A percentile compares a stretch with the other conserved stretches of the same genome.
phyloP scores from a whole-genome alignment of 441 rosid genomes.

The Melianthus villosus region DNA sequence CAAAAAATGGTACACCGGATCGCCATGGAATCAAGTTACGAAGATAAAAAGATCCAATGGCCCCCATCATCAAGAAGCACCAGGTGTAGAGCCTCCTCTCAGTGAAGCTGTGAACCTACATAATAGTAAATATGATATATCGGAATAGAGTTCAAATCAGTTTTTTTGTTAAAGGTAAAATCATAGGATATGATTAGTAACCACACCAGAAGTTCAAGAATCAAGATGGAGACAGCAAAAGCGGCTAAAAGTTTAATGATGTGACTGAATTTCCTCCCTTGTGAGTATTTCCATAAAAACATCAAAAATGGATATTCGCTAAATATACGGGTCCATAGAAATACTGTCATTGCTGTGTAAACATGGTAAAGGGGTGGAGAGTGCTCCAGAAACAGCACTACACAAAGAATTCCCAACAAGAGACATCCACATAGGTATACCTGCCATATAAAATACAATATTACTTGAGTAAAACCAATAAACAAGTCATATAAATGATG shows the following conservation, averaged over 20 bases:
- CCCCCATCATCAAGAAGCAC: constrained; percentile 65
- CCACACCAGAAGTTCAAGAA: constrained; percentile 75
- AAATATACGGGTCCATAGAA: constrained; percentile 70
- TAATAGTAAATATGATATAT: constrained; percentile 13
- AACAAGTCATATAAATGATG: constrained; percentile 1
- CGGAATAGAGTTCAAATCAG: constrained; percentile 5
- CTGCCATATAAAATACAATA: constrained; percentile 26
- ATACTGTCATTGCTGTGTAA: constrained; percentile 61
- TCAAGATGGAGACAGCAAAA: constrained; percentile 34
- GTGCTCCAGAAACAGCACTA: constrained; percentile 42
- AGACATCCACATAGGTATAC: constrained; percentile 42
- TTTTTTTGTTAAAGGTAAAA: constrained; percentile 6
- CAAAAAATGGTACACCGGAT: constrained; percentile 64
- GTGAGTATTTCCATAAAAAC: constrained; percentile 43
- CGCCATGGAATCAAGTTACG: constrained; percentile 53
- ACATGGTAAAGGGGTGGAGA: constrained; percentile 91
- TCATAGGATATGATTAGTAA: constrained; percentile 2
- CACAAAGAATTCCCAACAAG: constrained; percentile 37
- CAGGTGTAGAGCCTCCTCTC: constrained; percentile 82
- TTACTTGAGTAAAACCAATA: background rate
- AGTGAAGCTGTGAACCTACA: constrained; percentile 88
- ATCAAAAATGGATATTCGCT: constrained; percentile 43
- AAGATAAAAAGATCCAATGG: constrained; percentile 38
- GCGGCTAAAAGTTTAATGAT: constrained; percentile 37
- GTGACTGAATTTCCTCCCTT: constrained; percentile 27